Base-by-base conservation (phyloP, 331 rosid species). In the Cydonia oblonga region DNA sequence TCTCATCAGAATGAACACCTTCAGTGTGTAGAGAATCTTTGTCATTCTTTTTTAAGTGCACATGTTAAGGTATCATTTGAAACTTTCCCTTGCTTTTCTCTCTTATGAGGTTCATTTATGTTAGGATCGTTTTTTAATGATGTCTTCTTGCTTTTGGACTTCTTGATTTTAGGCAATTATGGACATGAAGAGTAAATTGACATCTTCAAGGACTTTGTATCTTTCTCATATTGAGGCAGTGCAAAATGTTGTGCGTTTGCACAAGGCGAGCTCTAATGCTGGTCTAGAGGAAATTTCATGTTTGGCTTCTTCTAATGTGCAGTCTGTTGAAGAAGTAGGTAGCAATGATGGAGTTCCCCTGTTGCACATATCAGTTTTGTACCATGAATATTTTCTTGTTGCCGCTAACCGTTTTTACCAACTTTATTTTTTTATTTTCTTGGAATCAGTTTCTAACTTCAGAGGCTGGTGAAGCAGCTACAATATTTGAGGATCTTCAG, bases 231-330 rank as follows among this genome's bases (percentile, higher is more conserved):
- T 88, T 10, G 93, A 95, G 81, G 97, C 87, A 20, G 77, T 87
- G 76, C 96, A 90, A 82, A 91, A 95, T 83, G 92, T 90, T 70
- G 97, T 89, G 71, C 89, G 89, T 68, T 87, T 95, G 84, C 97
- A 95, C 81, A 86, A 81, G 81, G 91, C 99, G 1, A 69, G 75
- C 81, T 89, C 96, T 51, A 82, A 89, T 84, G 92, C 96, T 79
- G 76, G 82, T 42, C 80, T 91, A 28, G 96, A 88, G 80, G 96
- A 95, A 75, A 68, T 95, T 44, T 79, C 86, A 23, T 86, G 89
- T 58, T 77, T 85, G 79, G 79, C 84, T 72, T 81, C 96, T 25
- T 83, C 89, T 54, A 87, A 80, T 72, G 78, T 85, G 23, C 82
- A 76, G 26, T 89, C 90, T 77, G 59, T 88, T 68, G 93, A 87